These are phyloP conservation scores for Nothophaeocryptopus gaeumannii DNA, from an alignment of 2,329 filamentous ascomycete genomes.

Conservation along the genomic window DNA sequence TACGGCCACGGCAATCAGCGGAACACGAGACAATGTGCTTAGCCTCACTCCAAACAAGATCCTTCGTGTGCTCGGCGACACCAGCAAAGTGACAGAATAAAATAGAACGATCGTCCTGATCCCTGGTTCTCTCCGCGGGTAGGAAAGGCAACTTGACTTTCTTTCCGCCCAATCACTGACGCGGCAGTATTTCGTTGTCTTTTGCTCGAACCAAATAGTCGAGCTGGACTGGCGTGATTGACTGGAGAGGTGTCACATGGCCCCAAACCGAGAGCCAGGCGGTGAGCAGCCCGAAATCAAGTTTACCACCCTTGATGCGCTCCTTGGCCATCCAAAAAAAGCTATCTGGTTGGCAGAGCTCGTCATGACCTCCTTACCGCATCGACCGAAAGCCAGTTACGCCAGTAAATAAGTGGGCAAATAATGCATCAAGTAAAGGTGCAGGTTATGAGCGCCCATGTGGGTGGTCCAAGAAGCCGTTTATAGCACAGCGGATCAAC, in stretches of 20 bases:
- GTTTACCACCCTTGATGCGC: background rate
- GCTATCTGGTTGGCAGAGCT: too few species aligned
- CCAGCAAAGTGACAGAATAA: background rate
- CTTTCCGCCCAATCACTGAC: background rate
- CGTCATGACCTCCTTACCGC: too few species aligned
- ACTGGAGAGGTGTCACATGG: too few species aligned
- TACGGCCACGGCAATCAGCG: background rate
- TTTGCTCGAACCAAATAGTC: background rate
- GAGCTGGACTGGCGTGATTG: too few species aligned
- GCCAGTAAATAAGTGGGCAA: too few species aligned
- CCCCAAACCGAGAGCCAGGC: too few species aligned
- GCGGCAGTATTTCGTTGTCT: background rate
- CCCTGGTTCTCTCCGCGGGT: conserved; percentile 1
- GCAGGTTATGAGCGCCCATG: too few species aligned
- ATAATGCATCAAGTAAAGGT: too few species aligned
- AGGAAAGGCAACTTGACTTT: background rate
- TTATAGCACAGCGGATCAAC: too few species aligned
- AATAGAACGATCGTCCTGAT: conserved; percentile 13
- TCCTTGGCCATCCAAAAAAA: background rate
- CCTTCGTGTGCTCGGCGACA: conserved; percentile 7
- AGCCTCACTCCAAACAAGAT: background rate
- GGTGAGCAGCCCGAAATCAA: too few species aligned
- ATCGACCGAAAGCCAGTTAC: too few species aligned
- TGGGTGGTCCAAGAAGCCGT: too few species aligned
- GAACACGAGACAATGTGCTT: background rate